Conservation (phyloP, 371 early-diverging fungal genomes). For the Mortierella sp. region DNA sequence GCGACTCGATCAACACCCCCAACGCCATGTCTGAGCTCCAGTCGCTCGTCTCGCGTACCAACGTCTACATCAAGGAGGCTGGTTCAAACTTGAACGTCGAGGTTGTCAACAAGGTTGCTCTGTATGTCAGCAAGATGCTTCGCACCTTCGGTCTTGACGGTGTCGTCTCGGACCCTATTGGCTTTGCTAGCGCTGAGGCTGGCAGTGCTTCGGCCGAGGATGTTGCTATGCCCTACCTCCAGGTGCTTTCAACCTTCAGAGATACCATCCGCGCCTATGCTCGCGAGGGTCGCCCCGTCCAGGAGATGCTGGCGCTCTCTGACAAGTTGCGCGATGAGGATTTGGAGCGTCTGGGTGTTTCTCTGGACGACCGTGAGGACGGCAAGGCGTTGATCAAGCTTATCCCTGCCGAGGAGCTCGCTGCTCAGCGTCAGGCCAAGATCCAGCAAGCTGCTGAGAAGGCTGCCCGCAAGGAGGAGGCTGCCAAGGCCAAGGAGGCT, state of each 20-base stretch:
- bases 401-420: slow-evolving; percentile 80
- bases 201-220: slow-evolving; percentile 71
- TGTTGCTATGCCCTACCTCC: slow-evolving; percentile 84
- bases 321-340: slow-evolving; percentile 93
- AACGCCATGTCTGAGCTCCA: slow-evolving; percentile 85
- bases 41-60: slow-evolving; percentile 84
- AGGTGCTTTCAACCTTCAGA: slow-evolving; percentile 86
- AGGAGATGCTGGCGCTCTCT: slow-evolving; percentile 80
- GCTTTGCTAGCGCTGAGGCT: slow-evolving; percentile 61
- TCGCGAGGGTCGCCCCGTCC: slow-evolving; percentile 63
- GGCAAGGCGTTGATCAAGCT: slow-evolving; percentile 94
- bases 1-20: slow-evolving; percentile 97
- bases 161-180: slow-evolving; percentile 68
- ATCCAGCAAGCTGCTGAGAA: slow-evolving; percentile 74
- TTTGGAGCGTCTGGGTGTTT: slow-evolving; percentile 88
- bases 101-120: slow-evolving; percentile 82
- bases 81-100: slow-evolving; percentile 68
- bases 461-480: slow-evolving; percentile 75
- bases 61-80: slow-evolving; percentile 83
- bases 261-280: slow-evolving; percentile 88
- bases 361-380: slow-evolving; percentile 95
- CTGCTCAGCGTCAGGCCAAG: slow-evolving; percentile 76
- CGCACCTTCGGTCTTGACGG: slow-evolving; percentile 80
- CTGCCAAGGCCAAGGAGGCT: slow-evolving; percentile 71
- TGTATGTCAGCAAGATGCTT: slow-evolving; percentile 85